Evolutionary conservation across 495 filamentous ascomycete species (phyloP), one percentile per base, ranked within the genome.

Genomic region (Glutinoglossum americanum): DNA sequence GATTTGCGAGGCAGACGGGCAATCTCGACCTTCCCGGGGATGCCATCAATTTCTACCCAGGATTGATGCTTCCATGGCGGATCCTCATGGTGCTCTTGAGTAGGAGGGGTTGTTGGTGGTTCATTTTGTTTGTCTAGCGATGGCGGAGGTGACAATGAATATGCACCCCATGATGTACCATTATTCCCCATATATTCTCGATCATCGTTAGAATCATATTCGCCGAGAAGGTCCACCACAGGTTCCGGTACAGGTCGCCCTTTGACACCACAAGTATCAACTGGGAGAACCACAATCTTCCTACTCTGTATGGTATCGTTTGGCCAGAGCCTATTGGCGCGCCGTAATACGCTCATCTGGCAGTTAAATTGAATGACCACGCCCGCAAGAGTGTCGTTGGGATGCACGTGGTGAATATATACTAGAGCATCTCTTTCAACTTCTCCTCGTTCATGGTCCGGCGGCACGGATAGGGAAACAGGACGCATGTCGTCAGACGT

Each of bases 281-380:
- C 88, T 2, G 92, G 92, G 28, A 98, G 68, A 9, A 94, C 72
- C 17, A 98, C 74, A 21, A 77, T 80, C 62, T 87, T 86, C 44
- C 88, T 80, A 55, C 79, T 77, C 65, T 95, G 89, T 37, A 95
- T 83, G 57, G 77, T 83, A 65, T 96, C 93, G 59, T 86, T 86
- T 8, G 87, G 85, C 92, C 92, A 97, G 62, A 98, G 77, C 19
- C 90, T 80, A 64, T 98, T 98, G 27, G 87, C 84, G 65, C 87
- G 89, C 26, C 84, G 72, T 58, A 98, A 84, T 0, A 85, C 73
- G 28, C 84, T 80, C 49, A 84, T 75, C 59, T 82, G 78, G 63
- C 88, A 95, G 61, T 84, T 84, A 68, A 92, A 98, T 60, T 80
- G 84, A 47, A 98, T 86, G 27, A 86, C 84, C 21, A 98, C 82